Evolutionary conservation across 768 basidiomycete genomes (phyloP).

Genomic region (Mycena galopus): DNA sequence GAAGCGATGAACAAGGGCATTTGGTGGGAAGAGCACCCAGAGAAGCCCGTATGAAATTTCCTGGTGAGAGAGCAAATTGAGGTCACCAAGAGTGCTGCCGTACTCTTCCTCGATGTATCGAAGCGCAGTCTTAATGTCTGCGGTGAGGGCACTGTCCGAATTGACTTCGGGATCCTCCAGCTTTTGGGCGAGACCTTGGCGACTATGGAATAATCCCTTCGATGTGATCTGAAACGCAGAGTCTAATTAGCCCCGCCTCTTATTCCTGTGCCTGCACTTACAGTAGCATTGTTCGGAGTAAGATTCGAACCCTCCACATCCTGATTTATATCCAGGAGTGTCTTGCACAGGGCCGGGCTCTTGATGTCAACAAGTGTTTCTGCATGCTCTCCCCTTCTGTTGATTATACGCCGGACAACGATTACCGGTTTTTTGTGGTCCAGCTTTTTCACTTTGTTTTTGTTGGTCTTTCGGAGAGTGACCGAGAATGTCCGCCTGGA

Average conservation of each 20-base stretch:
- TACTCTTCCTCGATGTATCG: neutral
- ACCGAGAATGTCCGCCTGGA: neutral
- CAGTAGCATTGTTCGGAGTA: neutral
- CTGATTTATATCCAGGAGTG: neutral
- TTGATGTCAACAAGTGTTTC: neutral
- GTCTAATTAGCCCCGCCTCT: no score
- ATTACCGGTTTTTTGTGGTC: neutral
- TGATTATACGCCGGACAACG: neutral
- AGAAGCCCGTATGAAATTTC: neutral
- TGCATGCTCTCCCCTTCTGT: neutral
- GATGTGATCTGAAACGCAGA: neutral
- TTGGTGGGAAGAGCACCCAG: neutral
- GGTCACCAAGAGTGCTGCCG: neutral
- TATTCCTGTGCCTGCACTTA: no score
- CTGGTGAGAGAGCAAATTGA: neutral
- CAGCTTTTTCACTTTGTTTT: no score
- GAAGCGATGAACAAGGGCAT: neutral
- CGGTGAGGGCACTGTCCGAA: neutral
- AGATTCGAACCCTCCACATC: neutral
- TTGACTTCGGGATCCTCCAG: neutral
- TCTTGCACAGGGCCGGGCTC: neutral
- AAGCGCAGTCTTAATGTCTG: neutral
- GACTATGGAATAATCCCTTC: neutral
- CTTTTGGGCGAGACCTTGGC: neutral
- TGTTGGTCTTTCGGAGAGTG: no score